Evolutionary conservation across 2,329 filamentous ascomycete genomes (phyloP).

Genomic region (Alternaria gansuensis): DNA sequence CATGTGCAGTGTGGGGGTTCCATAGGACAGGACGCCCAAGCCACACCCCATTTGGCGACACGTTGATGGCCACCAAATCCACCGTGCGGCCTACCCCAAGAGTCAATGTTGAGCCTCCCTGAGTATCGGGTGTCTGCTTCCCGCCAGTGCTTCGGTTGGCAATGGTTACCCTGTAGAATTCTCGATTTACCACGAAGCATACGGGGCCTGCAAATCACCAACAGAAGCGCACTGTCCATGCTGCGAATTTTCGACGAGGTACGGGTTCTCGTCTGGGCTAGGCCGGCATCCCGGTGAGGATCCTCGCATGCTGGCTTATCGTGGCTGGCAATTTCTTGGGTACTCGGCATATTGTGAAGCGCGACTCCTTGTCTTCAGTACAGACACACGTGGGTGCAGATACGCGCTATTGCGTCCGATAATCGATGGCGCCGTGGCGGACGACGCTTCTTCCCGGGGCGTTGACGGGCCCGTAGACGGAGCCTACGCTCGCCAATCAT

Average conservation of each 20-base stretch:
- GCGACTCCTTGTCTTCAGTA: conserved; percentile 20
- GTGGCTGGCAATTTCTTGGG: conserved; percentile 26
- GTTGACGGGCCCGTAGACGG: conserved; percentile 19
- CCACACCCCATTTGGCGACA: conserved; percentile 38
- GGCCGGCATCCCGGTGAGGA: conserved; percentile 37
- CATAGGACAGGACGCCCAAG: conserved; percentile 37
- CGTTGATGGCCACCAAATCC: conserved; percentile 19
- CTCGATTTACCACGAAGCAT: neutral
- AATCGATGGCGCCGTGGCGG: conserved; percentile 31
- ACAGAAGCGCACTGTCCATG: conserved; percentile 1
- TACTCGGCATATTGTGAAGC: conserved; percentile 13
- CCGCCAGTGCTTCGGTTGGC: neutral
- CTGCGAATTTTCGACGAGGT: conserved; percentile 4
- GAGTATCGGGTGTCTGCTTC: neutral
- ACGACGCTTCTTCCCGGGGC: conserved; percentile 34
- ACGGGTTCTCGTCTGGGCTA: conserved; percentile 23
- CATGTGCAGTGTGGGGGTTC: conserved; percentile 48
- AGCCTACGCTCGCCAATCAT: conserved; percentile 22
- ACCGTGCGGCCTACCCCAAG: conserved; percentile 21
- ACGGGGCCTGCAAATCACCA: neutral
- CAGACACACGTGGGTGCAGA: conserved; percentile 29
- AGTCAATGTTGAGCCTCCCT: conserved; percentile 9
- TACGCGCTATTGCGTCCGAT: conserved; percentile 24
- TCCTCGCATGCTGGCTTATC: conserved; percentile 30
- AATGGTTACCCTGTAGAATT: neutral